Evolutionary conservation across 2,329 filamentous ascomycete genomes (phyloP).

Genomic region (Alternaria consortialis): DNA sequence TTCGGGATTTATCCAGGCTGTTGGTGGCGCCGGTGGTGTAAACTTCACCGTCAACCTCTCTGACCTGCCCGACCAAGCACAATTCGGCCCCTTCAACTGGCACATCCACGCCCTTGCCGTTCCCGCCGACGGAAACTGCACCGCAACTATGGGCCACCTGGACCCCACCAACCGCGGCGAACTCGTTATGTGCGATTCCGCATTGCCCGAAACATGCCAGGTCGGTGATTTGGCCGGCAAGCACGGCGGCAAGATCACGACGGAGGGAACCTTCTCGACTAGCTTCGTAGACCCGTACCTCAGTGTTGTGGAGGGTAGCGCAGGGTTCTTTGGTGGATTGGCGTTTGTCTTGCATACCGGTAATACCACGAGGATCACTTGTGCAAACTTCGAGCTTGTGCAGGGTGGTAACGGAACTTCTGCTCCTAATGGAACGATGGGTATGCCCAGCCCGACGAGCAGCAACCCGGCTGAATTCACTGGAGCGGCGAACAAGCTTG

Average conservation of each 20-base stretch:
- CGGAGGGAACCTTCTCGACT: conserved; percentile 35
- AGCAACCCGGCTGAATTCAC: conserved; percentile 23
- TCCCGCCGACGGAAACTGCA: conserved; percentile 51
- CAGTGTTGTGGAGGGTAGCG: conserved; percentile 52
- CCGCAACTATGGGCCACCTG: conserved; percentile 48
- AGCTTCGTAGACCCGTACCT: conserved; percentile 59
- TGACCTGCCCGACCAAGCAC: conserved; percentile 45
- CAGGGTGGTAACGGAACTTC: conserved; percentile 15
- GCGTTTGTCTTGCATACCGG: conserved; percentile 62
- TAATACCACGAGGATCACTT: conserved; percentile 62
- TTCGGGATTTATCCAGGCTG: conserved; percentile 44
- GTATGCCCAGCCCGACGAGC: conserved; percentile 17
- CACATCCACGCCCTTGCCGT: conserved; percentile 53
- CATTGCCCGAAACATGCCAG: conserved; percentile 47
- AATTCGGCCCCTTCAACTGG: conserved; percentile 41
- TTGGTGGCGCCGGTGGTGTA: conserved; percentile 43
- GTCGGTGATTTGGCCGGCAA: conserved; percentile 56
- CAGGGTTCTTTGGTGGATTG: conserved; percentile 61
- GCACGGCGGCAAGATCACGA: conserved; percentile 50
- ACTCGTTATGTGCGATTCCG: conserved; percentile 43
- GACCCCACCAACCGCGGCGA: conserved; percentile 51
- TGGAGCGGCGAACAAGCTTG: conserved; percentile 21
- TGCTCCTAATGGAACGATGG: conserved; percentile 6
- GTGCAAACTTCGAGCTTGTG: conserved; percentile 60
- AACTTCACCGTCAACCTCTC: conserved; percentile 51